A percentile compares a stretch with the other conserved stretches of the same genome.
Evolutionary conservation across 768 basidiomycete species (phyloP).

Genomic region (Xerocomus potaroensis): DNA sequence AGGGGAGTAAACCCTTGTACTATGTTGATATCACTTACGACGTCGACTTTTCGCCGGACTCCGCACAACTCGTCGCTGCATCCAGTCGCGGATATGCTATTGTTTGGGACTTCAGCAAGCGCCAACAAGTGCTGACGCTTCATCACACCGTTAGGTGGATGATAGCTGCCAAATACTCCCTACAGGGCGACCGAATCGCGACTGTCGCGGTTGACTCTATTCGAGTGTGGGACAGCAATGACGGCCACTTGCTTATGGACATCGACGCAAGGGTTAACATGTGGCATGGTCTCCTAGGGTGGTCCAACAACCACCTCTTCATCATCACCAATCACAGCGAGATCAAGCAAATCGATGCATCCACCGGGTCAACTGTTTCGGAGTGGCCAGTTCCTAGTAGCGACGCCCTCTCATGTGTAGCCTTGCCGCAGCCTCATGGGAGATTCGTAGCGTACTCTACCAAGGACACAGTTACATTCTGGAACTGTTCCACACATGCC

Average conservation of each 20-base stretch:
- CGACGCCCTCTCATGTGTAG: neutral
- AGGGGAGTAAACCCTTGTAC: neutral
- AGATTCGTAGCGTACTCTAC: neutral
- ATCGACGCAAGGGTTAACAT: neutral
- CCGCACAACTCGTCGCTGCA: neutral
- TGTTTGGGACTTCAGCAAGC: neutral
- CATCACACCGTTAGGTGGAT: neutral
- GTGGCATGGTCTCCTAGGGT: neutral
- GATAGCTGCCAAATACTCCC: neutral
- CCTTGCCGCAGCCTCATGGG: neutral
- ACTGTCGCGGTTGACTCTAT: neutral
- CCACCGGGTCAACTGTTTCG: neutral
- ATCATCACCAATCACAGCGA: neutral
- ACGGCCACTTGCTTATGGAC: neutral
- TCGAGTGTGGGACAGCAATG: neutral
- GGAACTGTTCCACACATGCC: neutral
- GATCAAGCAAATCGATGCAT: neutral
- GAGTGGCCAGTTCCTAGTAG: neutral
- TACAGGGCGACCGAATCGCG: conserved; percentile 2
- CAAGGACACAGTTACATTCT: neutral
- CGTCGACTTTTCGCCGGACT: conserved; percentile 7
- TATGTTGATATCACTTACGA: neutral
- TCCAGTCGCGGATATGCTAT: neutral
- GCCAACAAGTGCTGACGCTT: neutral
- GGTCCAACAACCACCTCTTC: conserved; percentile 1